Percentiles rank a stretch among this genome's conserved stretches.
These are phyloP conservation scores for Plasmodium malariae DNA, from an alignment of 169 alveolate species.

Conservation along the genomic window DNA sequence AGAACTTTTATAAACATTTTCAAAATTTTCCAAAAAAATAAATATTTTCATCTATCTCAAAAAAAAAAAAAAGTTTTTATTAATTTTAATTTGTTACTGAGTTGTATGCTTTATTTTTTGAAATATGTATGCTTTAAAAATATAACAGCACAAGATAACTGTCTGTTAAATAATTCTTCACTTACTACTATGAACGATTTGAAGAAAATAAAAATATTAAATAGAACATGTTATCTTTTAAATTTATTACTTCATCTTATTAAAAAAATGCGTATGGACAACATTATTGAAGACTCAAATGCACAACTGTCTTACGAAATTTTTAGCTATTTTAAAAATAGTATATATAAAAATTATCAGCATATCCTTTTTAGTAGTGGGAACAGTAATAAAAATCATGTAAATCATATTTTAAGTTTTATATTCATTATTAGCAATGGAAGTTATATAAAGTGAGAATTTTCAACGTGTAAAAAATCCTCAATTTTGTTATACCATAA, in stretches of 20 bases:
- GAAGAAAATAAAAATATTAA: conserved; percentile 41
- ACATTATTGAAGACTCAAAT: conserved; percentile 5
- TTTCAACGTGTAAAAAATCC: no score
- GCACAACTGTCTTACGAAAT: neutral
- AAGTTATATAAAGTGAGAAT: no score
- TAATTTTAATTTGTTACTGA: conserved; percentile 5
- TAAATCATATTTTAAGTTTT: conserved; percentile 10
- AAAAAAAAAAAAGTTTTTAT: conserved; percentile 1
- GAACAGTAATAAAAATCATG: neutral
- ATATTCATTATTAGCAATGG: neutral
- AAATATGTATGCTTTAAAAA: conserved; percentile 33
- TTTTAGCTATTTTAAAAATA: conserved; percentile 8
- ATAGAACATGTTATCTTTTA: conserved; percentile 36
- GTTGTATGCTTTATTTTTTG: conserved; percentile 25
- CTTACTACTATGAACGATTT: neutral
- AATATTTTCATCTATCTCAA: neutral
- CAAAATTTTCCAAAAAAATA: conserved; percentile 23
- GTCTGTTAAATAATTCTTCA: neutral
- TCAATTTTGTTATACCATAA: no score
- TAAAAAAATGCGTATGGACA: conserved; percentile 19
- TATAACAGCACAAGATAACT: neutral
- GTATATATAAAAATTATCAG: conserved; percentile 29
- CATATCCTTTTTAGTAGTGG: neutral
- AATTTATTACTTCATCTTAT: conserved; percentile 11
- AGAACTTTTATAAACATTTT: conserved; percentile 27